Conservation (phyloP, 805 yeast genomes). For the Kuraishia ogatae region DNA sequence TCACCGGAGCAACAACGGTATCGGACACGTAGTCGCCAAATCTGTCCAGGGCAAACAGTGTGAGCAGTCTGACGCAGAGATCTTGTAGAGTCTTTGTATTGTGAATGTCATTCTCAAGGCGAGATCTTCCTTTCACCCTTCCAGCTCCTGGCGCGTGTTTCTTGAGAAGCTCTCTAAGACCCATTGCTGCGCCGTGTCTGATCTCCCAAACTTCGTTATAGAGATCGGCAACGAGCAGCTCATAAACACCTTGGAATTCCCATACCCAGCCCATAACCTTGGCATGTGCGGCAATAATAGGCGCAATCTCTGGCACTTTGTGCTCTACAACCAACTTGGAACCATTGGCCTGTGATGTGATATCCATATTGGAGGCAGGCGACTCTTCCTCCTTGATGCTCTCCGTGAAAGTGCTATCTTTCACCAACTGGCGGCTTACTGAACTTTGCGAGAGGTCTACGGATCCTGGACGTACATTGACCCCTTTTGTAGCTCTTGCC, state of each 20-base stretch:
- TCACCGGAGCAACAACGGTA: conserved; percentile 95
- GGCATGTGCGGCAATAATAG: conserved; percentile 61
- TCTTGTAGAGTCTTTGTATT: conserved; percentile 77
- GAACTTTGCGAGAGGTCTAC: conserved; percentile 70
- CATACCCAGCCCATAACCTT: conserved; percentile 71
- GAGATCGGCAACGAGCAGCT: conserved; percentile 65
- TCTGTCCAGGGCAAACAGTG: conserved; percentile 84
- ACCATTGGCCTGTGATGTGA: conserved; percentile 75
- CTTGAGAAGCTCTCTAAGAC: conserved; percentile 76
- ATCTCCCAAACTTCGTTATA: conserved; percentile 88
- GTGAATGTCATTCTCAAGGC: conserved; percentile 51
- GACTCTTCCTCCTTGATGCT: conserved; percentile 8
- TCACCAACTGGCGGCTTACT: conserved; percentile 44
- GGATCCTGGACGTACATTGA: conserved; percentile 33
- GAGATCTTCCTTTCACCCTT: conserved; percentile 55
- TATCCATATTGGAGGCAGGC: conserved; percentile 25
- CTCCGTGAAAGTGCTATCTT: conserved; percentile 25
- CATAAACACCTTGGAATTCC: conserved; percentile 94
- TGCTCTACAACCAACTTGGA: conserved; percentile 82
- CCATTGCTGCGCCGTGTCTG: conserved; percentile 93
- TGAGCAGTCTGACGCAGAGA: conserved; percentile 73
- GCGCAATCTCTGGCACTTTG: conserved; percentile 53
- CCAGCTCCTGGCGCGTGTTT: conserved; percentile 86
- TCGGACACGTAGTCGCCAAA: conserved; percentile 97
- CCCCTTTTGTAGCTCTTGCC: conserved; percentile 61